A percentile compares a stretch with the other conserved stretches of the same genome.
Evolutionary conservation across 2,329 filamentous ascomycete species (phyloP).

Genomic region (Fusarium brachygibbosum): DNA sequence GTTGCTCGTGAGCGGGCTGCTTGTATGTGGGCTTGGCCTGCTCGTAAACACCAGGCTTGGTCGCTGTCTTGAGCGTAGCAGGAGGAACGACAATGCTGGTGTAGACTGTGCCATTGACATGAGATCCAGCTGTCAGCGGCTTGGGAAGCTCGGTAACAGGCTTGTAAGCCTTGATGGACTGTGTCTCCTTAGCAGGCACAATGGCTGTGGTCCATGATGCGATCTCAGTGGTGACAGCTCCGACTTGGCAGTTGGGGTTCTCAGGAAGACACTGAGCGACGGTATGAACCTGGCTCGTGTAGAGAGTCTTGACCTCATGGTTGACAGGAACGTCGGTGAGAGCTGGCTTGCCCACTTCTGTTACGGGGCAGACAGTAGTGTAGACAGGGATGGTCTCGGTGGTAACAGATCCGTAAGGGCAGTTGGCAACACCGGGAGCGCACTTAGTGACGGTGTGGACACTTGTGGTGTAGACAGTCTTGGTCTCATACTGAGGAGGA

Average conservation of each 20-base stretch:
- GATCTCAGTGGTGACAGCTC: slow-evolving; percentile 53
- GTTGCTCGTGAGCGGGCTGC: slow-evolving; percentile 18
- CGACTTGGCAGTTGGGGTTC: slow-evolving; percentile 63
- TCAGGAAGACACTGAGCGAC: slow-evolving; percentile 67
- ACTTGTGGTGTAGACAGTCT: slow-evolving; percentile 66
- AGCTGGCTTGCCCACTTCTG: slow-evolving; percentile 23
- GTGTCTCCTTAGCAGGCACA: slow-evolving; percentile 36
- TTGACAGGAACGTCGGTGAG: slow-evolving; percentile 32
- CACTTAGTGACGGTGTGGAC: slow-evolving; percentile 68
- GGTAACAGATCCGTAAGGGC: slow-evolving; percentile 55
- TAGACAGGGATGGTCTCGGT: slow-evolving; percentile 49
- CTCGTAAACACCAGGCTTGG: slow-evolving; percentile 39
- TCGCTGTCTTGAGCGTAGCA: slow-evolving; percentile 35
- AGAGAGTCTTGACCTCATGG: slow-evolving; percentile 59
- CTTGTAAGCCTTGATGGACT: slow-evolving; percentile 28
- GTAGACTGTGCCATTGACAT: slow-evolving; percentile 30
- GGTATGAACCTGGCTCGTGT: slow-evolving; percentile 66
- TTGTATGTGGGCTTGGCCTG: slow-evolving; percentile 31
- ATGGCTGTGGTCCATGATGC: slow-evolving; percentile 41
- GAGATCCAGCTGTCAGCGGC: slow-evolving; percentile 14
- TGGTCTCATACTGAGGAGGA: slow-evolving; percentile 43
- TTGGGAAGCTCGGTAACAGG: slow-evolving; percentile 30
- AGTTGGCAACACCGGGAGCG: slow-evolving; percentile 65
- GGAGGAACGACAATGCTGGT: slow-evolving; percentile 31
- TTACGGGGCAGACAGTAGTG: slow-evolving; percentile 35